Conservation (phyloP, 73 alveolate genomes). For the Paramecium primaurelia region DNA sequence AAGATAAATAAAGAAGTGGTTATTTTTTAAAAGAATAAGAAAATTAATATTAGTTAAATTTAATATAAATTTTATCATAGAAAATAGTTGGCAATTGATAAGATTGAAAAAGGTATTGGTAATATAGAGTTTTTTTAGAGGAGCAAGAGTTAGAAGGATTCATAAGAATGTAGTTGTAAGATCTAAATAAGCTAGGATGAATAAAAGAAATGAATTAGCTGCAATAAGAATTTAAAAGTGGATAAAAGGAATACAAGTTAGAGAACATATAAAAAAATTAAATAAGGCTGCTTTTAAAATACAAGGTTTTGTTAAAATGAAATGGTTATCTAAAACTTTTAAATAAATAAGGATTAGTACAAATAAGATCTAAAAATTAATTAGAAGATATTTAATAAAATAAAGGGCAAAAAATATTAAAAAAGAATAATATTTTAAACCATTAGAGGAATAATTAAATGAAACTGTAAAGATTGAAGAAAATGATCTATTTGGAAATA, state of each 20-base stretch:
- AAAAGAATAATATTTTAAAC: neutral
- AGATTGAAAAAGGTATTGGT: conserved; percentile 47
- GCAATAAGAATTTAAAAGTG: neutral
- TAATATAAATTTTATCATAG: conserved; percentile 26
- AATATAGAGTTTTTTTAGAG: conserved; percentile 71
- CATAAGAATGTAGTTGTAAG: conserved; percentile 46
- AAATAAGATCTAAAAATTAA: neutral
- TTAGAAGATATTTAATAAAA: neutral
- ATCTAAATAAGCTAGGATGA: conserved; percentile 59
- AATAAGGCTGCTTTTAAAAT: conserved; percentile 57
- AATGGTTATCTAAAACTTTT: conserved; percentile 65
- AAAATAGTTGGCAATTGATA: conserved; percentile 50
- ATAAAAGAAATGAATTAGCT: neutral
- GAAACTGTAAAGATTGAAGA: neutral
- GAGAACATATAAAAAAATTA: conserved; percentile 56
- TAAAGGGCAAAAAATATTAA: neutral
- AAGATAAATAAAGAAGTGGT: neutral
- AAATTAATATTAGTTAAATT: conserved; percentile 37
- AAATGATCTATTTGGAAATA: neutral
- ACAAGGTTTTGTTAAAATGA: conserved; percentile 67
- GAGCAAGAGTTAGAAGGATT: conserved; percentile 58
- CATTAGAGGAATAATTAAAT: neutral
- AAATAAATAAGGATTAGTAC: conserved; percentile 52
- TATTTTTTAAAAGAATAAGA: neutral
- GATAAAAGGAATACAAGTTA: conserved; percentile 61